phyloP scores from a whole-genome alignment of 257 asterid species.

The Nicotiana otophora region DNA sequence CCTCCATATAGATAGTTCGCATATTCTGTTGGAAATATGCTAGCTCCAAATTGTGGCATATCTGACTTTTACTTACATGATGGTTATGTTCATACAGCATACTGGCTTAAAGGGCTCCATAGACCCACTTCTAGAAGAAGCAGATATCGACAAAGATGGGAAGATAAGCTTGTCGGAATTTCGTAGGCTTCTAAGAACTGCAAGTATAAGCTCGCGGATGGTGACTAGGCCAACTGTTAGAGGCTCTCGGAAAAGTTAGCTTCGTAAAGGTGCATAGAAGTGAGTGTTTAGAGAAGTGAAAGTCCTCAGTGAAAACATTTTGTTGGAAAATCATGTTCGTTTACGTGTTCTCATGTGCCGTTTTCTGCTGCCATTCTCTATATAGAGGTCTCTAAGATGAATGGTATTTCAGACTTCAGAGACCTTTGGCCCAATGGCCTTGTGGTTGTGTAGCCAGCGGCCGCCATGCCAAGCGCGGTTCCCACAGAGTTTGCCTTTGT shows the following conservation, averaged over 20 bases:
- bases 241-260: conserved; percentile 25
- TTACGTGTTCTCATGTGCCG: conserved; percentile 8
- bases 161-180: conserved; percentile 86
- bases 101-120: conserved; percentile 74
- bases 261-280: conserved; percentile 8
- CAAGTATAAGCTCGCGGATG: conserved; percentile 65
- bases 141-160: conserved; percentile 94
- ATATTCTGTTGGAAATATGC: neutral
- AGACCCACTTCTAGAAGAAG: conserved; percentile 90
- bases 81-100: conserved; percentile 43
- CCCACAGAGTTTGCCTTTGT: neutral
- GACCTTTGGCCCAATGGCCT: neutral
- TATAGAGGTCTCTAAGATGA: neutral
- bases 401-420: neutral
- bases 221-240: conserved; percentile 37
- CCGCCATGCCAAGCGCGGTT: neutral
- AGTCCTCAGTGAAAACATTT: neutral
- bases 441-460: neutral
- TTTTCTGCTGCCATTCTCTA: conserved; percentile 1
- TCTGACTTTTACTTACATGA: neutral
- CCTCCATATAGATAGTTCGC: neutral
- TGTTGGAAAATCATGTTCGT: neutral
- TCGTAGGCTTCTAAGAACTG: conserved; percentile 88
- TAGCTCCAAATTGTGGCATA: neutral
- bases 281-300: neutral